These are phyloP conservation scores for Nicotiana paniculata DNA, from an alignment of 257 asterid genomes.

Conservation along the genomic window DNA sequence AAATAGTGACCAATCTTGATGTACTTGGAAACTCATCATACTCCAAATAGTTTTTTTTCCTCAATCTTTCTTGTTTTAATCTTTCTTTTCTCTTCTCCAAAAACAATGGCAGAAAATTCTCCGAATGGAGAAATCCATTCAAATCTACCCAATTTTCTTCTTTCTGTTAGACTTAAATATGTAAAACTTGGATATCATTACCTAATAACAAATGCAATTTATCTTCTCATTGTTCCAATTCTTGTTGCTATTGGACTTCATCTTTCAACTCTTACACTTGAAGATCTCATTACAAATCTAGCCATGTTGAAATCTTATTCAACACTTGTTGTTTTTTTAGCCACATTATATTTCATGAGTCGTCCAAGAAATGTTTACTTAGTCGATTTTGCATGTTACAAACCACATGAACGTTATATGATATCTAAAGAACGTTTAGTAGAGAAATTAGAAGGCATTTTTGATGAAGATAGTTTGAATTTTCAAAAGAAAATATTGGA, in stretches of 20 bases:
- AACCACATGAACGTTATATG: constrained; percentile 24
- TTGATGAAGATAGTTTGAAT: constrained; percentile 22
- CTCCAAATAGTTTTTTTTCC: background rate
- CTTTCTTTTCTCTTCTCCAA: background rate
- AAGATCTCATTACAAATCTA: constrained; percentile 21
- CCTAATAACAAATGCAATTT: constrained; percentile 30
- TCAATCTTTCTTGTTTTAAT: background rate
- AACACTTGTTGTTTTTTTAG: constrained; percentile 20
- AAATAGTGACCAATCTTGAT: background rate
- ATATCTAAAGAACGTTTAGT: constrained; percentile 17
- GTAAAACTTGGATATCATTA: constrained; percentile 39
- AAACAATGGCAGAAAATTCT: constrained; percentile 2
- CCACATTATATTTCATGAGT: constrained; percentile 19
- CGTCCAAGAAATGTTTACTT: constrained; percentile 36
- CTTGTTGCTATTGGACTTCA: constrained; percentile 25
- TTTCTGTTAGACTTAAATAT: constrained; percentile 26
- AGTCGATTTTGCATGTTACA: constrained; percentile 42
- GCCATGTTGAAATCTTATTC: constrained; percentile 24
- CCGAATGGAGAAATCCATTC: background rate
- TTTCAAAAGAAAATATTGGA: constrained; percentile 32
- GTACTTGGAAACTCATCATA: background rate
- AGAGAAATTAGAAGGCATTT: constrained; percentile 3
- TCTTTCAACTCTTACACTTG: constrained; percentile 20
- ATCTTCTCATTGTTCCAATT: constrained; percentile 24
- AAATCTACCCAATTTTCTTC: constrained; percentile 14